Conservation (phyloP, 768 basidiomycete species). For the Rhodotorula kratochvilovae region DNA sequence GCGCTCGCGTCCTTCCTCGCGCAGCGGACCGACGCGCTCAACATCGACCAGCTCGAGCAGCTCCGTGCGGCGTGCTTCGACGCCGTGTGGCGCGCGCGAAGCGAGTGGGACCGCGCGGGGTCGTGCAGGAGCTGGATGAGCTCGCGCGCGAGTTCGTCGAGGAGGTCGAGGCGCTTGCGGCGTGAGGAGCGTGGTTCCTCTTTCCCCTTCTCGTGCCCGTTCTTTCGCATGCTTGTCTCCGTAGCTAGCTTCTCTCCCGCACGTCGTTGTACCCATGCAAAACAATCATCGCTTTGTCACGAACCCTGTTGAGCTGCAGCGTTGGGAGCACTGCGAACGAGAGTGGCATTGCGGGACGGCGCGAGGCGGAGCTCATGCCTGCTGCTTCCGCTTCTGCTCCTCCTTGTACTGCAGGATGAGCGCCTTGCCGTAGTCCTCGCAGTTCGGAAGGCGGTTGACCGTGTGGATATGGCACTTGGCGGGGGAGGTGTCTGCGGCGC, state of each 20-base stretch:
- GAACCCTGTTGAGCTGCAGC: too few species aligned
- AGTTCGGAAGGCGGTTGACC: constrained; percentile 42
- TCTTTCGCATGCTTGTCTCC: neutral
- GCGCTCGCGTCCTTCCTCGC: constrained; percentile 56
- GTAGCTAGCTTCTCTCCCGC: neutral
- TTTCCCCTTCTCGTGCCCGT: neutral
- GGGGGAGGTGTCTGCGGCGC: constrained; percentile 38
- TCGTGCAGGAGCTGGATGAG: constrained; percentile 51
- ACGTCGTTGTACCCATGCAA: too few species aligned
- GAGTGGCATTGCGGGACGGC: too few species aligned
- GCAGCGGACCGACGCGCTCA: constrained; percentile 59
- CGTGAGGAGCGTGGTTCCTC: neutral
- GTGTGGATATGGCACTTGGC: constrained; percentile 46
- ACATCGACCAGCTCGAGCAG: constrained; percentile 87
- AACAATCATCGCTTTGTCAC: too few species aligned
- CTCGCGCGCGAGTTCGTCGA: constrained; percentile 34
- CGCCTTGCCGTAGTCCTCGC: constrained; percentile 44
- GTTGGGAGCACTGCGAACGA: too few species aligned
- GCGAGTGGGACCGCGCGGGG: constrained; percentile 74
- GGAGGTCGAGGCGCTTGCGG: constrained; percentile 28
- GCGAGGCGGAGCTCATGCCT: too few species aligned
- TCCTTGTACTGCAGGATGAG: constrained; percentile 37
- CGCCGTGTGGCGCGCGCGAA: constrained; percentile 72
- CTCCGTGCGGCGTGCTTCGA: constrained; percentile 77
- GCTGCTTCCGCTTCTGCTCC: neutral